Conservation (phyloP, 23 red algal genomes). For the Pyropia haitanensis region DNA sequence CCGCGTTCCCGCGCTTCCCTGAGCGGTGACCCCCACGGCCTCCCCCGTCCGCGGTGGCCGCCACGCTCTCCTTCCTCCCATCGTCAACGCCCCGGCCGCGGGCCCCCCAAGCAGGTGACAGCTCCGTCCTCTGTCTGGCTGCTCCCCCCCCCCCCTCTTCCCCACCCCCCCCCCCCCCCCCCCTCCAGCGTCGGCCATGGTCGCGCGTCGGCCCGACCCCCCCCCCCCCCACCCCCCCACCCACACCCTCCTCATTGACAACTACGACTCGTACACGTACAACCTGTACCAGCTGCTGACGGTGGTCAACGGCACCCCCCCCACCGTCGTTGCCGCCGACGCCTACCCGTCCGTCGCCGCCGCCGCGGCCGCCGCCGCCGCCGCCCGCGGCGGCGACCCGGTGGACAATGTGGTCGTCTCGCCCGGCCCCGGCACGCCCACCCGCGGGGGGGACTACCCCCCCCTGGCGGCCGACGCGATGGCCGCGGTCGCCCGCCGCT, state of each 20-base stretch:
- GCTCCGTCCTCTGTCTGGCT: too few relatives aligned
- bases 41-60: too few relatives aligned
- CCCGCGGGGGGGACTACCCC: slow-evolving; percentile 49
- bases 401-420: slow-evolving; percentile 89
- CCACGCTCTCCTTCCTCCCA: too few relatives aligned
- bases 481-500: background rate
- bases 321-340: slow-evolving; percentile 54
- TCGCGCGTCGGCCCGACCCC: background rate
- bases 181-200: slow-evolving; percentile 17
- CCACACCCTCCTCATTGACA: slow-evolving; percentile 55
- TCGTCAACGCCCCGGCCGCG: too few relatives aligned
- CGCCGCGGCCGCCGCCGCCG: slow-evolving; percentile 1
- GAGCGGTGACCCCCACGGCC: too few relatives aligned
- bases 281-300: slow-evolving; percentile 82
- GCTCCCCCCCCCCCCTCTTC: background rate
- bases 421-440: slow-evolving; percentile 88
- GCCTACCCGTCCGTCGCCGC: slow-evolving; percentile 20
- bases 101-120: too few relatives aligned
- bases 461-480: slow-evolving; percentile 31
- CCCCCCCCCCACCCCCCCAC: background rate
- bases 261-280: slow-evolving; percentile 96
- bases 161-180: slow-evolving; percentile 4
- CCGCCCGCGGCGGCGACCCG: background rate
- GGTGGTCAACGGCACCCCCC: slow-evolving; percentile 13
- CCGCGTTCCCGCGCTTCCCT: too few relatives aligned